Percentiles rank a stretch among this genome's conserved stretches.
These are phyloP conservation scores for Lasiodiplodia theobromae DNA, from an alignment of 2,329 filamentous ascomycete species.

Conservation along the genomic window DNA sequence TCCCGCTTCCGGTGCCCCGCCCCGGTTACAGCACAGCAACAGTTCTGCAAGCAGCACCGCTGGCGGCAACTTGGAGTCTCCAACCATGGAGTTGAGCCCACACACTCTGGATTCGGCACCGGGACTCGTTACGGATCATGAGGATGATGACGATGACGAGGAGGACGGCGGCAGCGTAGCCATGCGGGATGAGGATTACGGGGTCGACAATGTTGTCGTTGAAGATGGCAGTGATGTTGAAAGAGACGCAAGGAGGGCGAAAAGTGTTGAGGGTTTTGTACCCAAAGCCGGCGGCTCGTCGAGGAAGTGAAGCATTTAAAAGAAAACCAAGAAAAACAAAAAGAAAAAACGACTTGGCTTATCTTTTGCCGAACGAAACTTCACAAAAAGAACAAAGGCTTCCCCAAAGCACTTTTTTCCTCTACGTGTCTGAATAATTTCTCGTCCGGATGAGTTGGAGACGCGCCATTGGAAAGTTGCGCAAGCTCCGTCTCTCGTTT, in stretches of 20 bases:
- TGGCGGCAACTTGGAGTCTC: slow-evolving; percentile 22
- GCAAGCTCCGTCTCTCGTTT: background rate
- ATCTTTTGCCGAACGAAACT: slow-evolving; percentile 5
- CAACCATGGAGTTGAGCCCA: slow-evolving; percentile 51
- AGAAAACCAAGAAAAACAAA: background rate
- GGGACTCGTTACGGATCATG: slow-evolving; percentile 58
- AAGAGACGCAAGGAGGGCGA: slow-evolving; percentile 35
- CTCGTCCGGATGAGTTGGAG: slow-evolving; percentile 12
- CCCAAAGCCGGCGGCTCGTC: slow-evolving; percentile 20
- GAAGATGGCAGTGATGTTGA: slow-evolving; percentile 50
- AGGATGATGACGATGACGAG: slow-evolving; percentile 56
- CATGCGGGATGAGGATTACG: slow-evolving; percentile 37
- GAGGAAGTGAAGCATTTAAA: slow-evolving; percentile 16
- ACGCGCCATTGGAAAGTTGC: slow-evolving; percentile 2
- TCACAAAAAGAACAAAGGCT: slow-evolving; percentile 14
- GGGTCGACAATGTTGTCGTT: slow-evolving; percentile 47
- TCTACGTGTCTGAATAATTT: slow-evolving; percentile 21
- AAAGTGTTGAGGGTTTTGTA: slow-evolving; percentile 26
- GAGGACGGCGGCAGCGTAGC: slow-evolving; percentile 40
- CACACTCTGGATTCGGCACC: slow-evolving; percentile 58
- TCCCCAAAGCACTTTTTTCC: background rate
- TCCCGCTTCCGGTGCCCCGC: slow-evolving; percentile 14
- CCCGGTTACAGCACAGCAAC: slow-evolving; percentile 15
- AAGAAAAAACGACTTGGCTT: slow-evolving; percentile 4
- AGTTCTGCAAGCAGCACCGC: slow-evolving; percentile 21